Evolutionary conservation across 1,139 yeast species (phyloP), one percentile per base, ranked within the genome.

Genomic region (Debaryomycetaceae sp.): DNA sequence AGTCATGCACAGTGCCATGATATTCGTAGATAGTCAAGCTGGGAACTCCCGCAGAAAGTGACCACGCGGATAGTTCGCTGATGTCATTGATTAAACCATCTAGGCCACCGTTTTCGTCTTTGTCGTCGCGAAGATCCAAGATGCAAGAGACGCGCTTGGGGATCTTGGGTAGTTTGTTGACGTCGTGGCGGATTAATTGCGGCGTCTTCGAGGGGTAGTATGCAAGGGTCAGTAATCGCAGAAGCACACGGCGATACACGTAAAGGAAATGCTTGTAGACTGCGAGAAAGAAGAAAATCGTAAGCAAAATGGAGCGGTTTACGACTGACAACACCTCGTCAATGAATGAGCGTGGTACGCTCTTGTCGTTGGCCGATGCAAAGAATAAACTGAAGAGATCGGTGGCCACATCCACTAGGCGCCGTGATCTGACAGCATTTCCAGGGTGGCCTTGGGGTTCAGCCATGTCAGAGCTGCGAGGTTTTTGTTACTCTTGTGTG

Each of bases 141-240:
- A 91, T 77, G 19, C 84, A 77, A 8, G 94, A 82, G 16, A 91
- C 47, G 34, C 83, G 71, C 40, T 71, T 71, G 3, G 99, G 99
- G 26, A 88, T 70, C 54, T 91, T 91, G 29, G 67, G 50, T 37
- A 91, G 61, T 44, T 75, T 71, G 37, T 67, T 65, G 25, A 86
- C 88, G 56, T 93, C 98, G 39, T 82, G 81, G 41, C 94, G 75
- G 41, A 91, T 86, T 38, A 88, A 65, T 46, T 83, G 88, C 1
- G 97, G 96, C 3, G 95, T 78, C 44, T 80, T 78, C 39, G 83
- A 76, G 9, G 94, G 94, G 49, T 81, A 83, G 53, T 83, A 84
- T 7, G 84, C 74, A 34, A 86, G 53, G 35, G 76, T 77, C 35
- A 77, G 61, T 34, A 79, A 61, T 44, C 78, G 73, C 40, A 85